Evolutionary conservation across 495 filamentous ascomycete species (phyloP), one percentile per base, ranked within the genome.

Genomic region (Glarea lozoyensis): DNA sequence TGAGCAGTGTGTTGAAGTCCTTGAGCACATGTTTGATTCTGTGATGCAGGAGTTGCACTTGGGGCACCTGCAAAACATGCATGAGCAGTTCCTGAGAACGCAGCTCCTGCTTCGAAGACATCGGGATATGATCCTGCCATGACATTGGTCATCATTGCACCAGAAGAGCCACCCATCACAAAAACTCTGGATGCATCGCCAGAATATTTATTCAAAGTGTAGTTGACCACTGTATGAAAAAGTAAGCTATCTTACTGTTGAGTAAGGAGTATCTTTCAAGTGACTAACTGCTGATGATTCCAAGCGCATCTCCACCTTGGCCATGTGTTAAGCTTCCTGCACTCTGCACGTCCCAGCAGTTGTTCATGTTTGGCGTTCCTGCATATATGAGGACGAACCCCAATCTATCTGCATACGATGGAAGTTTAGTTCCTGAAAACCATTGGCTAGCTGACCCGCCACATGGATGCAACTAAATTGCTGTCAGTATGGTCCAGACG

Each of bases 301-400:
- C 67, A 37, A 73, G 63, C 52, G 67, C 71, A 59, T 81, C 68
- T 18, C 73, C 69, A 7, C 72, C 71, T 3, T 70, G 72, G 47
- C 73, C 54, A 50, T 75, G 71, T 13, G 61, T 73, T 1, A 80
- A 59, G 4, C 71, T 60, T 45, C 60, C 64, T 6, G 63, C 54
- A 1, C 67, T 73, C 21, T 68, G 67, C 25, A 79, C 74, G 43
- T 82, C 77, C 76, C 76, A 82, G 61, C 75, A 80, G 22, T 50
- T 62, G 21, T 61, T 68, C n/a, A 47, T 45, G 53, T 66, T 32
- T n/a, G 67, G 62, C 7, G 68, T 64, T 37, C 65, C 56, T 3
- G 70, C 72, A 57, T 71, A 76, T 57, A 75, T 69, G 45, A 75
- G 64, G 33, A 76, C 71, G 55, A 73, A 79, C 32, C 73, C 73